These are phyloP conservation scores for Eucalyptus cloeziana DNA, from an alignment of 345 rosid genomes.

Conservation along the genomic window DNA sequence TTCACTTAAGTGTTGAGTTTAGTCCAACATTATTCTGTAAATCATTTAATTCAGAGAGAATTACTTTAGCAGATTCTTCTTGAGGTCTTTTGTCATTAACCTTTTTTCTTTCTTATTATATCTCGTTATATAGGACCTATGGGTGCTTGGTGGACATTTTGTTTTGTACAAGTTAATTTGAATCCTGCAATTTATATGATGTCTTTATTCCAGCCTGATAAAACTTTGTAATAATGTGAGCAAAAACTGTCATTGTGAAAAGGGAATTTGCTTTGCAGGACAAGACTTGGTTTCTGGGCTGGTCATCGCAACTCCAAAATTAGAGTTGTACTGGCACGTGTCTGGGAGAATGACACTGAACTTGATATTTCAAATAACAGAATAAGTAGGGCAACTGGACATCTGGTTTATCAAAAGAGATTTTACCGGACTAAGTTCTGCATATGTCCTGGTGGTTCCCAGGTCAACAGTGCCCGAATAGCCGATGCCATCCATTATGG, in stretches of 20 bases:
- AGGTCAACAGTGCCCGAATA: constrained; percentile 95
- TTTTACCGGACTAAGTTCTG: constrained; percentile 84
- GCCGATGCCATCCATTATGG: constrained; percentile 96
- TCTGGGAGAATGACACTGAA: constrained; percentile 94
- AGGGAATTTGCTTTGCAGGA: constrained; percentile 37
- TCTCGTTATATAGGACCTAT: background rate
- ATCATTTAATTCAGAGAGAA: background rate
- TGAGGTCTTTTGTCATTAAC: background rate
- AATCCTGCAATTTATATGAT: background rate
- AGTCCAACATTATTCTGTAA: background rate
- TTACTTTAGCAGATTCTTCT: background rate
- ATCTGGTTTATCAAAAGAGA: constrained; percentile 79
- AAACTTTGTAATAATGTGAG: background rate
- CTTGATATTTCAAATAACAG: constrained; percentile 85
- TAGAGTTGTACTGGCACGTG: constrained; percentile 87
- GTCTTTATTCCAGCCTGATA: background rate
- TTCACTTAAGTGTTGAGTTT: background rate
- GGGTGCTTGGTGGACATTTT: background rate
- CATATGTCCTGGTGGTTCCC: constrained; percentile 98
- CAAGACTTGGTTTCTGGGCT: constrained; percentile 91
- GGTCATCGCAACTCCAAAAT: constrained; percentile 94
- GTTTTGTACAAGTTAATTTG: background rate
- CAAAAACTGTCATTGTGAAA: background rate
- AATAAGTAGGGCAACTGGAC: constrained; percentile 77
- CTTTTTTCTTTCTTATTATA: background rate